A percentile compares a stretch with the other conserved stretches of the same genome.
Conservation (phyloP, 768 basidiomycete species). For the Macrolepiota dolichaula region DNA sequence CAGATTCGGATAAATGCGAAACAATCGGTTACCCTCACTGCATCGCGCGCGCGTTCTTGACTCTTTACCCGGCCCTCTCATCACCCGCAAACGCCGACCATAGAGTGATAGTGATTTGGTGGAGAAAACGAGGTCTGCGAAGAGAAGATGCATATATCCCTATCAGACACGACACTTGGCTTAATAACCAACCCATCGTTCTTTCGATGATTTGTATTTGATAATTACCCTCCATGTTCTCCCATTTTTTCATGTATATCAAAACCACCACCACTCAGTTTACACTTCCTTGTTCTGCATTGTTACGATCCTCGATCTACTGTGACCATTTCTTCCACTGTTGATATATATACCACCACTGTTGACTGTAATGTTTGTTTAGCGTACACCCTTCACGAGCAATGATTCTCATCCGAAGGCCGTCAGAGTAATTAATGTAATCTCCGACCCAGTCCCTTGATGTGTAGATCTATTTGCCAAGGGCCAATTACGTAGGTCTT, state of each 20-base stretch:
- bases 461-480: too few relatives aligned
- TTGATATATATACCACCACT: background rate
- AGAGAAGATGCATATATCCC: background rate
- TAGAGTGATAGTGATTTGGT: background rate
- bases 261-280: background rate
- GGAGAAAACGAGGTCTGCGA: background rate
- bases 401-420: too few relatives aligned
- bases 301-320: background rate
- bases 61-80: background rate
- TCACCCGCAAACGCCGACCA: background rate
- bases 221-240: background rate
- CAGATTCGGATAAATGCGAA: slow-evolving; percentile 1
- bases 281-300: background rate
- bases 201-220: background rate
- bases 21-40: background rate
- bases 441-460: too few relatives aligned
- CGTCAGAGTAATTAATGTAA: too few relatives aligned
- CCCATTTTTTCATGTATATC: background rate
- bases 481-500: too few relatives aligned
- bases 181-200: background rate
- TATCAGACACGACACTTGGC: background rate
- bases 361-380: background rate
- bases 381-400: too few relatives aligned
- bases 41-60: background rate
- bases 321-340: background rate